phyloP scores from a whole-genome alignment of 306 rosid species.

The Fragaria ananassa region DNA sequence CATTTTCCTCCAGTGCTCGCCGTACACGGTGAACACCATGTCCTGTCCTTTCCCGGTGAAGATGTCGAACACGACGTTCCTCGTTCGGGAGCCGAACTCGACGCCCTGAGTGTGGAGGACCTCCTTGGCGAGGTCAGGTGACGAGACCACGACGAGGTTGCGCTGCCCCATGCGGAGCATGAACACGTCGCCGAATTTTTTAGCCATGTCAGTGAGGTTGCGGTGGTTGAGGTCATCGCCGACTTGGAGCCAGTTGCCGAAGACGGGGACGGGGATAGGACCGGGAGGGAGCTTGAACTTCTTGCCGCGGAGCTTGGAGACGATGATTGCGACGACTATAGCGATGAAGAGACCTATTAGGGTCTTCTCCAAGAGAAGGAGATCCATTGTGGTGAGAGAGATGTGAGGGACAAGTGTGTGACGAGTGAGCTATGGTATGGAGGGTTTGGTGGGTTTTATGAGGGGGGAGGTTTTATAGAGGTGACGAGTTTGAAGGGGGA shows the following conservation, averaged over 20 bases:
- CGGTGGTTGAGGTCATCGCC: constrained; percentile 96
- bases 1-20: constrained; percentile 96
- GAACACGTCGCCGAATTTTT: constrained; percentile 69
- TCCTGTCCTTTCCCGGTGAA: constrained; percentile 90
- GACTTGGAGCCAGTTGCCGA: constrained; percentile 94
- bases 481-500: background rate
- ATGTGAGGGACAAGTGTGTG: background rate
- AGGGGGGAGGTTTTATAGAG: background rate
- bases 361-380: constrained; percentile 77
- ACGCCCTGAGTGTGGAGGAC: constrained; percentile 86
- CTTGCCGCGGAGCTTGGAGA: constrained; percentile 68
- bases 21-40: constrained; percentile 91
- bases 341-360: constrained; percentile 63
- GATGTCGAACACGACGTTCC: constrained; percentile 86
- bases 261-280: constrained; percentile 65
- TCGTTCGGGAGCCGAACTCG: constrained; percentile 82
- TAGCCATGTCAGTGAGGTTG: constrained; percentile 68
- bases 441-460: background rate
- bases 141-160: constrained; percentile 69
- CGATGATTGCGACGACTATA: constrained; percentile 35
- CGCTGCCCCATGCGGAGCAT: constrained; percentile 93
- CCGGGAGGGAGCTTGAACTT: constrained; percentile 89
- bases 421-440: background rate
- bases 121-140: constrained; percentile 85
- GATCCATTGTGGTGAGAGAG: constrained; percentile 47